Base-by-base conservation (phyloP, 352 stramenopile species). In the Thraustochytrium striatum region DNA sequence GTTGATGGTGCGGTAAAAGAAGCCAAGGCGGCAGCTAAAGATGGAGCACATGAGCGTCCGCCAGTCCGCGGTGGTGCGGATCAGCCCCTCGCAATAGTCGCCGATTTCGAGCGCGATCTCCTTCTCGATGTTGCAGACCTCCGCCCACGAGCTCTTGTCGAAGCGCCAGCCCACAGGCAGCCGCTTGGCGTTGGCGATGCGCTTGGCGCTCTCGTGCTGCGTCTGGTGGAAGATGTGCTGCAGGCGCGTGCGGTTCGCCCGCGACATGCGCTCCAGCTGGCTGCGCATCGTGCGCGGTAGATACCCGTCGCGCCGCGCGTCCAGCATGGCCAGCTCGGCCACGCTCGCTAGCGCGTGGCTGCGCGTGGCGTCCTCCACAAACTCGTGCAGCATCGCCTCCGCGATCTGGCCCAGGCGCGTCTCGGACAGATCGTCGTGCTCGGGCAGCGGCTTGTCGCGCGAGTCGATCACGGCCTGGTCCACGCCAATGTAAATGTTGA, bases 401-500 rank as follows among this genome's bases (percentile, higher is more conserved):
- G 65, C 65, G 39, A 75, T 75, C 30, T 38, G 44, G 25, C 65
- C 65, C 9, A 75, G 39, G 21, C 30, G 30, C 39, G 28, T 38
- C 21, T 75, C 65, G 21, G 39, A 13, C 21, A 8, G 13, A 21
- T 21, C 28, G 30, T 75, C 65, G 21, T 75, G n/a, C 19, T 75
- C 65, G 16, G 39, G 21, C 7, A 75, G 25, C 0, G 65, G 7
- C 5, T 8, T 9, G 11, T 43, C 47, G 53, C 47, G 65, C 0
- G 19, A 16, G 33, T 43, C 41, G 7, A 75, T 30, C n/a, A 75
- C 33, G 16, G 28, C 25, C 52, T 39, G 52, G 13, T 75, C 65
- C 1, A 75, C 65, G 25, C 65, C 65, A 36, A 75, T 30, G 65
- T 75, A 75, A 30, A 75, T 75, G 50, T 72, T 75, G 25, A 75